Evolutionary conservation across 2,329 filamentous ascomycete species (phyloP), one percentile per base, ranked within the genome.

Genomic region (Rutstroemia sp.): DNA sequence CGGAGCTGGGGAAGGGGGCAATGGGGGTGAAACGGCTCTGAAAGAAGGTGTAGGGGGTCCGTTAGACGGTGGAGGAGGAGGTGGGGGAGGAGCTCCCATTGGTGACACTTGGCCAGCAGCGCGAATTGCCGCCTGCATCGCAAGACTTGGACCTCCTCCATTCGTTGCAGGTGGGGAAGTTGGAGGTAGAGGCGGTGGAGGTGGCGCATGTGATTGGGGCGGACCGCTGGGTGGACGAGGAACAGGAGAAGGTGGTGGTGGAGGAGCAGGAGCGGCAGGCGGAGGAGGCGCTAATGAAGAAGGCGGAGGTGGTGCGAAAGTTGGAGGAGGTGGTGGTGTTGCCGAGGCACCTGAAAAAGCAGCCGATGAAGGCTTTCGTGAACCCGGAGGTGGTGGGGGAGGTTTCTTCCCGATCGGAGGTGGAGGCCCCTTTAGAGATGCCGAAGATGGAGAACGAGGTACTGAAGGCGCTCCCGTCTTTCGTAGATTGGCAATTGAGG

Each of bases 401-500:
- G 81, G 82, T 67, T 91, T 91, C 76, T 90, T 91, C 58, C 87
- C 87, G 64, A 89, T 79, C 5, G 86, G 87, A 12, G 88, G 88
- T 30, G 90, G 90, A 38, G 90, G 90, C 55, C 85, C 86, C 66
- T 81, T 83, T 63, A 79, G 75, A 38, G 83, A 85, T 23, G 77
- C 74, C 19, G 82, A 78, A 16, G 86, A 86, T 6, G 77, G 71
- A 2, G 87, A 83, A 61, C 87, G 76, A 44, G 75, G 75, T 0
- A 67, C 67, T 53, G 76, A 76, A 61, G 72, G 75, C 50, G 72
- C 73, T 46, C 75, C 76, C 44, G 75, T 74, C 71, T 84, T 88
- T 62, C 83, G 77, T 45, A 88, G 72, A 61, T 80, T 80, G 30
- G 82, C 78, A 64, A 85, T 77, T 5, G 80, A 75, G 6, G 81